Conservation (phyloP, 2,329 filamentous ascomycete genomes). For the Bisporella sp. region DNA sequence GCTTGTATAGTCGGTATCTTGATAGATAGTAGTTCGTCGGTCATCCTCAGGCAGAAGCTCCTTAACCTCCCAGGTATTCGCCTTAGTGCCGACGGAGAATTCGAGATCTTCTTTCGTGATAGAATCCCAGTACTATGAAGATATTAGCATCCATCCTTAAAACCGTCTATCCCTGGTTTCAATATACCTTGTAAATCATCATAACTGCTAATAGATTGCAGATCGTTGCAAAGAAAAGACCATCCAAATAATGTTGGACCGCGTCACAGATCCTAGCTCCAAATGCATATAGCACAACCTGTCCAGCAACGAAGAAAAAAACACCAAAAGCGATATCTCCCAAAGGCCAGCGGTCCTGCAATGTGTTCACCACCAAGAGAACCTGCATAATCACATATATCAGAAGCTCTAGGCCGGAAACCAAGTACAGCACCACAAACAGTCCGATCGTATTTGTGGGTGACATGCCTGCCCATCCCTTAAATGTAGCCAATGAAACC, state of each 20-base stretch:
- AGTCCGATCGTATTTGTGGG: constrained; percentile 83
- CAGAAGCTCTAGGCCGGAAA: constrained; percentile 81
- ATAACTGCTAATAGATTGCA: constrained; percentile 93
- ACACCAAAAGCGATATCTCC: constrained; percentile 86
- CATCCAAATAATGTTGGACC: constrained; percentile 88
- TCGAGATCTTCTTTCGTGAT: constrained; percentile 98
- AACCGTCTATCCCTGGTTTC: neutral
- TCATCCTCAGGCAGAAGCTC: constrained; percentile 49
- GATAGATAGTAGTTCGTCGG: constrained; percentile 24
- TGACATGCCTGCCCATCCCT: constrained; percentile 77
- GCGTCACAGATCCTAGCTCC: constrained; percentile 77
- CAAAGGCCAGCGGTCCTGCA: constrained; percentile 92
- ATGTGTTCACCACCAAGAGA: constrained; percentile 77
- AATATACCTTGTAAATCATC: constrained; percentile 95
- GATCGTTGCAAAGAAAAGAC: constrained; percentile 86
- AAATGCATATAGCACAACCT: constrained; percentile 88
- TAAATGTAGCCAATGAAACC: constrained; percentile 87
- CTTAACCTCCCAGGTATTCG: constrained; percentile 98
- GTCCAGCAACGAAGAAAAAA: constrained; percentile 85
- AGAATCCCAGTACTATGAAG: constrained; percentile 88
- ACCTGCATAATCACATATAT: constrained; percentile 86
- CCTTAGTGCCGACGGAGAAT: constrained; percentile 90
- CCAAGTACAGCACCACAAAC: constrained; percentile 85
- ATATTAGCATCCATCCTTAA: neutral
- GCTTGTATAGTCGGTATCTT: constrained; percentile 23